Evolutionary conservation across 2,329 filamentous ascomycete species (phyloP), one percentile per base, ranked within the genome.

Genomic region (Hypoxylon sp.): DNA sequence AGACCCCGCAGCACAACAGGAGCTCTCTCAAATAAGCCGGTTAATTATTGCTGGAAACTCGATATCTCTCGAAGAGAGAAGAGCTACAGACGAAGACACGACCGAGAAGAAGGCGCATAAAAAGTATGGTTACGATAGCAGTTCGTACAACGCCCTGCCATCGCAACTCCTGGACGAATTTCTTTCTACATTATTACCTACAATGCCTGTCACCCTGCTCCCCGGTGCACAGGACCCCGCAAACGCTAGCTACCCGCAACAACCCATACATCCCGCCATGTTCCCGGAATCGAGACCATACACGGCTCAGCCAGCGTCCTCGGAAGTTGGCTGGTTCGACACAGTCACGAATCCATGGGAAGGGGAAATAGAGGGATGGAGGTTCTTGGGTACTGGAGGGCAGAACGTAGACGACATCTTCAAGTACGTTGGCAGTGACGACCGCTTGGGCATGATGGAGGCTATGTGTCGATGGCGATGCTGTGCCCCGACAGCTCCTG

Each of bases 381-480:
- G 93, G 45, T 81, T 98, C 5, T 85, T 97, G 46, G 94, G 92
- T 9, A 96, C 92, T 0, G 91, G 92, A 34, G 96, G 96, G 0
- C 96, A 99, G 80, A 97, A 97, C 56, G 87, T 99, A 2, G 92
- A 97, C 73, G 96, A 99, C 78, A 88, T 98, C 2, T 92, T 94
- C 78, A 96, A 95, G 78, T 99, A 99, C 75, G 86, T 98, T 25
- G 88, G 91, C 61, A 90, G 88, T 34, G 88, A 93, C 43, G 89
- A 94, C 71, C 83, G 94, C 19, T 76, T 98, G 25, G 90, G 90
- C 48, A 92, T 97, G 86, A 96, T 98, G 91, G 96, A 98, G 79
- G 90, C 90, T 61, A 96, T 97, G 88, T 89, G 97, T 70, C 86
- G 94, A 63, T 99, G 96, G 96, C 87, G 96, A 67, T 92, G 93